Evolutionary conservation across 176 grass and related monocot species (phyloP).

Genomic region (Carex littledalei): DNA sequence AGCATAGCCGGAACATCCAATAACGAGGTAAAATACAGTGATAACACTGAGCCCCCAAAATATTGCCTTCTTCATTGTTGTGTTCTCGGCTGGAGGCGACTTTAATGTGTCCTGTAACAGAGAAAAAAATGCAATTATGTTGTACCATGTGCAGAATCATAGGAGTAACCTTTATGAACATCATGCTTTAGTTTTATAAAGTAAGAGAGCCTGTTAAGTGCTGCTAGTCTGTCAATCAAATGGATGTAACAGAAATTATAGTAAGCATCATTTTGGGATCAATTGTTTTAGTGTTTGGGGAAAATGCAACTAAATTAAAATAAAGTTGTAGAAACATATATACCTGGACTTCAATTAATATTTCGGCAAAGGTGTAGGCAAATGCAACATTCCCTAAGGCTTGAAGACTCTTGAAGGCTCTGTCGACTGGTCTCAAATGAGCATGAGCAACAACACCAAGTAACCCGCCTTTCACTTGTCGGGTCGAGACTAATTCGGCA

Average conservation of each 20-base stretch:
- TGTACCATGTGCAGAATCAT: neutral
- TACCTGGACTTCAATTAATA: slow-evolving; percentile 89
- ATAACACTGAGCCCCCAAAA: slow-evolving; percentile 63
- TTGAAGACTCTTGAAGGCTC: slow-evolving; percentile 57
- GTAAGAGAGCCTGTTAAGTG: neutral
- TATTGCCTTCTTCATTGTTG: slow-evolving; percentile 71
- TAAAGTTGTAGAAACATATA: neutral
- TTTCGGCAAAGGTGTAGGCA: slow-evolving; percentile 82
- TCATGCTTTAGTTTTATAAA: neutral
- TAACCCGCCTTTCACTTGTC: slow-evolving; percentile 29
- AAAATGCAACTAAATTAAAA: neutral
- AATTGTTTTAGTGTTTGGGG: neutral
- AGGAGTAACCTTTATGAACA: neutral
- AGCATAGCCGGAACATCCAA: slow-evolving; percentile 67
- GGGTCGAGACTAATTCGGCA: slow-evolving; percentile 34
- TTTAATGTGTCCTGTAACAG: slow-evolving; percentile 58
- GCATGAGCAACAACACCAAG: slow-evolving; percentile 14
- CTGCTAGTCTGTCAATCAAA: neutral
- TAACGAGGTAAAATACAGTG: slow-evolving; percentile 64
- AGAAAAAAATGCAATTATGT: neutral
- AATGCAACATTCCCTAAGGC: slow-evolving; percentile 88
- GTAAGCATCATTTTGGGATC: neutral
- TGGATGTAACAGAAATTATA: neutral
- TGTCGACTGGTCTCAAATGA: slow-evolving; percentile 31
- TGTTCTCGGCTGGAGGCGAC: slow-evolving; percentile 59